Evolutionary conservation across 2,329 filamentous ascomycete species (phyloP), one percentile per base, ranked within the genome.

Genomic region (Tricladium varicosporioides): DNA sequence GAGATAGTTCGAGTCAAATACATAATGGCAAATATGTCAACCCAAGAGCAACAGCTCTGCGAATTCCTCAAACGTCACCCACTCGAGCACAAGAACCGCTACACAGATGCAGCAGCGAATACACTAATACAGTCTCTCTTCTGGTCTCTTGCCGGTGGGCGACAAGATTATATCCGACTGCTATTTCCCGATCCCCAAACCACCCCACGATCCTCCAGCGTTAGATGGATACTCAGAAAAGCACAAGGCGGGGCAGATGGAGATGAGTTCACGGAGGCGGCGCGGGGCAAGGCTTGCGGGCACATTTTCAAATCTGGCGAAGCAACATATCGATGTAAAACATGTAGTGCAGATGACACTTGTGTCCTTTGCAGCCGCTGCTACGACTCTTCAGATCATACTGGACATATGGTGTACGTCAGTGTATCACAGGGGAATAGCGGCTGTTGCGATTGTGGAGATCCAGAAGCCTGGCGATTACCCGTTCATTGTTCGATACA

Each of bases 301-400:
- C 95, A 99, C 76, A 97, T 99, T 61, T 96, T 99, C 80, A 93
- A 93, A 74, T 82, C 84, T 13, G 94, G 93, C 51, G 94, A 99
- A 77, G 92, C 92, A 56, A 93, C 91, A 58, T 99, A 97, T 72
- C 83, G 88, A 67, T 99, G 94, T 79, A 89, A 92, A 67, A 97
- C 93, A 9, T 99, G 94, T 73, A 91, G 91, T 48, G 86, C 88
- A 46, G 95, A 99, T 73, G 93, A 97, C 63, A 97, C 94, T 0
- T 97, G 93, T 73, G 93, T 94, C 50, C 81, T 99, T 14, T 99
- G 94, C 76, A 91, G 90, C 68, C 87, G 88, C 64, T 99, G 94
- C 75, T 99, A 96, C 71, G 91, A 97, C 69, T 86, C 92, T 22
- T 97, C 93, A 42, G 93, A 99, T 69, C 94, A 99, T 73, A 88